phyloP scores from a whole-genome alignment of 202 grass and related monocot genomes.

The Saccharum hybrid region DNA sequence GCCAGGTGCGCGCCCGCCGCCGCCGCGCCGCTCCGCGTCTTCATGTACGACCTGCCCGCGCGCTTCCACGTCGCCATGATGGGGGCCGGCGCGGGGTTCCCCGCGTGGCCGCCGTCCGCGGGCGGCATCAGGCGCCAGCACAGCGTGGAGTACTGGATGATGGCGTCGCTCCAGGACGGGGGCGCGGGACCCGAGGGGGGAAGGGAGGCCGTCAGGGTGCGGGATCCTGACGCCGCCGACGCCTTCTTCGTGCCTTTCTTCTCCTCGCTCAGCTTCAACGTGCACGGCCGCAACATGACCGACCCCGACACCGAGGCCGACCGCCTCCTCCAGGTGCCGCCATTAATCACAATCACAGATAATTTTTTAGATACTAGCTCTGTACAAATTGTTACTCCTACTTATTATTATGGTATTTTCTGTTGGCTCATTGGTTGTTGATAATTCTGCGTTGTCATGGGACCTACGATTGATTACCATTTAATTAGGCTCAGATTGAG shows the following conservation, averaged over 20 bases:
- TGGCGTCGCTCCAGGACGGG: conserved; percentile 67
- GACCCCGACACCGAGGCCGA: conserved; percentile 90
- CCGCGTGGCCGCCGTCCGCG: conserved; percentile 65
- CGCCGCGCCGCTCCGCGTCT: conserved; percentile 67
- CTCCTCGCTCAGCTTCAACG: conserved; percentile 97
- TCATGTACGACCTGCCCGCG: conserved; percentile 82
- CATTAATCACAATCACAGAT: too few species aligned
- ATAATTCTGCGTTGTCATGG: too few species aligned
- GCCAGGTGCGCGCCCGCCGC: conserved; percentile 40
- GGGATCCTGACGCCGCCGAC: conserved; percentile 72
- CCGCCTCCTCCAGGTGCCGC: conserved; percentile 78
- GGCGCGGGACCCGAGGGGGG: conserved; percentile 23
- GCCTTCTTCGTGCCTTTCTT: conserved; percentile 98
- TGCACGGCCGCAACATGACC: conserved; percentile 94
- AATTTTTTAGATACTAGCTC: neutral
- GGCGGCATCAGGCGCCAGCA: conserved; percentile 85
- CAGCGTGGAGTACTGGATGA: conserved; percentile 99
- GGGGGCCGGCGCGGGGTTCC: conserved; percentile 40
- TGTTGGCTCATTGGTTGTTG: neutral
- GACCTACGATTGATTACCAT: too few species aligned
- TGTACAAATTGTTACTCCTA: neutral
- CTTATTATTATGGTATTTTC: neutral
- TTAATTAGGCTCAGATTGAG: neutral
- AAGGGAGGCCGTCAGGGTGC: conserved; percentile 80
- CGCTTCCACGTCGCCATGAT: conserved; percentile 94